phyloP scores from a whole-genome alignment of 2,329 filamentous ascomycete genomes.

The Fusarium praegraminearum region DNA sequence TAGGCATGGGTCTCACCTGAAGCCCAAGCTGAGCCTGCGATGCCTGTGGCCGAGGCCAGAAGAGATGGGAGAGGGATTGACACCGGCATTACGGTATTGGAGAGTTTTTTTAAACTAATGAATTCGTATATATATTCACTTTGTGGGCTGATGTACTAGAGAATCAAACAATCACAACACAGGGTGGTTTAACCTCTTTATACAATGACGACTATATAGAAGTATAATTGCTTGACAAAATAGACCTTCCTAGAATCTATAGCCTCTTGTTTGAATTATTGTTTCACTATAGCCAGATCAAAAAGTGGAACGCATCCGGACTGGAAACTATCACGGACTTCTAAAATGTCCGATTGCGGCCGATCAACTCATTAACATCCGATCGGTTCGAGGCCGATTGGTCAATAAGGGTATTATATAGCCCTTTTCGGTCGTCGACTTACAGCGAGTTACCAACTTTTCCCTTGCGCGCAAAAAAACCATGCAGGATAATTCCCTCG shows the following conservation, averaged over 20 bases:
- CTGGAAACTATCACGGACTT: constrained; percentile 41
- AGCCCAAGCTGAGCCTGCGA: constrained; percentile 55
- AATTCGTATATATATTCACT: not conserved
- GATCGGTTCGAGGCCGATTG: constrained; percentile 22
- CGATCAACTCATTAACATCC: constrained; percentile 11
- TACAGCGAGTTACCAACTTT: constrained; percentile 2
- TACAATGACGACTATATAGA: not conserved
- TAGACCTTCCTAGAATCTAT: rapidly evolving
- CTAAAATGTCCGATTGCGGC: constrained; percentile 37
- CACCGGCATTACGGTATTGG: constrained; percentile 20
- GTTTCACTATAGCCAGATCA: not conserved
- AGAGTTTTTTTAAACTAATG: not conserved
- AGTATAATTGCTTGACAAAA: not conserved
- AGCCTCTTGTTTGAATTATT: not conserved
- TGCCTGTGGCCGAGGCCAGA: constrained; percentile 54
- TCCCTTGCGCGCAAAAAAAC: constrained; percentile 37
- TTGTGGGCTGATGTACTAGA: not conserved
- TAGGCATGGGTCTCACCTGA: constrained; percentile 47
- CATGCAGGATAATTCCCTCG: constrained; percentile 41
- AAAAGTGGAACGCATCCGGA: constrained; percentile 35
- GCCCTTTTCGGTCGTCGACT: constrained; percentile 11
- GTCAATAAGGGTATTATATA: constrained; percentile 2
- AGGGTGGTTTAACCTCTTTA: not conserved
- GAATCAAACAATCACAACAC: not conserved
- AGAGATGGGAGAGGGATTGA: constrained; percentile 49